phyloP scores from a whole-genome alignment of 768 basidiomycete species.

The Inosperma sp. region DNA sequence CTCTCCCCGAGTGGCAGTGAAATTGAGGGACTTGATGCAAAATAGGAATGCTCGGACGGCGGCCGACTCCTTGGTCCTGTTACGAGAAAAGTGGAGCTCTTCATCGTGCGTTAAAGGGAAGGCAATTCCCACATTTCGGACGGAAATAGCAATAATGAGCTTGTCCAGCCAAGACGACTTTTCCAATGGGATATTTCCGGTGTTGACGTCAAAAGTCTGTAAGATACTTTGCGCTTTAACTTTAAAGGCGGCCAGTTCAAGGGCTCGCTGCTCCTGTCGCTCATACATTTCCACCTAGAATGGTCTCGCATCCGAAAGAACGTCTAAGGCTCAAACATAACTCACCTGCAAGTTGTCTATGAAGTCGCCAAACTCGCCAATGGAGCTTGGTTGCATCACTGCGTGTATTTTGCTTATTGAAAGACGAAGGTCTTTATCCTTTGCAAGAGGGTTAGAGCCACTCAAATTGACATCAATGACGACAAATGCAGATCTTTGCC shows the following conservation, averaged over 20 bases:
- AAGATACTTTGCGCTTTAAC: conserved; percentile 73
- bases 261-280: conserved; percentile 68
- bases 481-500: conserved; percentile 76
- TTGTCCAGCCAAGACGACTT: conserved; percentile 51
- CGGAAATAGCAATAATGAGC: conserved; percentile 49
- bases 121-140: conserved; percentile 78
- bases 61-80: conserved; percentile 35
- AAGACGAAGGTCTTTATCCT: conserved; percentile 43
- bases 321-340: not conserved
- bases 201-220: conserved; percentile 65
- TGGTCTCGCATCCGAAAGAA: not conserved
- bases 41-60: conserved; percentile 80
- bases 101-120: conserved; percentile 74
- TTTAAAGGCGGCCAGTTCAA: conserved; percentile 79
- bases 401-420: conserved; percentile 77
- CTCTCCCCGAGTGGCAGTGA: conserved; percentile 69
- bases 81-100: conserved; percentile 47
- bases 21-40: conserved; percentile 70
- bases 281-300: conserved; percentile 66
- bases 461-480: conserved; percentile 64
- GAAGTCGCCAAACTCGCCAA: conserved; percentile 87
- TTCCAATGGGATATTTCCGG: conserved; percentile 36
- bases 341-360: conserved; percentile 76
- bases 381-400: conserved; percentile 90
- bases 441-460: conserved; percentile 26